A percentile compares a stretch with the other conserved stretches of the same genome.
Evolutionary conservation across 2,329 filamentous ascomycete species (phyloP).

Genomic region (Claviceps purpurea): DNA sequence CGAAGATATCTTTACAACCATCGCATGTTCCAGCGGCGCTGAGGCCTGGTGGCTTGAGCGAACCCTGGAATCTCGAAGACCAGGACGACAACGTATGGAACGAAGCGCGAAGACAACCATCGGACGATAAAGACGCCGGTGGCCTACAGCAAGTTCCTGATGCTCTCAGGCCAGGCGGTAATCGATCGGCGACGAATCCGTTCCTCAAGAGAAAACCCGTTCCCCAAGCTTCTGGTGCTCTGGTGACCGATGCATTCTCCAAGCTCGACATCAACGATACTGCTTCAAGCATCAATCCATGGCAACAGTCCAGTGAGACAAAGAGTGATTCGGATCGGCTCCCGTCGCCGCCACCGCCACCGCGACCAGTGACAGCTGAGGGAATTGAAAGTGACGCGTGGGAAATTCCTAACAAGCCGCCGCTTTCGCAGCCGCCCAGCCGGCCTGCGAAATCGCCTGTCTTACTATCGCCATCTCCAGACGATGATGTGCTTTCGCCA

Average conservation of each 20-base stretch:
- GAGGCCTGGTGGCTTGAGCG: slow-evolving; percentile 17
- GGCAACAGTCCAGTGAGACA: slow-evolving; percentile 17
- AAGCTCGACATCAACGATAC: slow-evolving; percentile 29
- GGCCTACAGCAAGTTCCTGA: slow-evolving; percentile 15
- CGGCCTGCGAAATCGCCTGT: slow-evolving; percentile 17
- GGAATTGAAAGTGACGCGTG: slow-evolving; percentile 18
- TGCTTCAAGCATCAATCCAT: slow-evolving; percentile 23
- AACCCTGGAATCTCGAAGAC: slow-evolving; percentile 9
- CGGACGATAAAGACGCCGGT: not conserved
- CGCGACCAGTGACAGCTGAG: slow-evolving; percentile 9
- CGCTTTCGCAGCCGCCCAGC: slow-evolving; percentile 11
- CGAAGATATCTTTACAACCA: slow-evolving; percentile 5
- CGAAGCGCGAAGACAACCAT: slow-evolving; percentile 12
- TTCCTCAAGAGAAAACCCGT: slow-evolving; percentile 34
- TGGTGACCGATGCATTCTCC: slow-evolving; percentile 24
- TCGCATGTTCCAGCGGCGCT: slow-evolving; percentile 18
- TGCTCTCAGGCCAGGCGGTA: slow-evolving; percentile 19
- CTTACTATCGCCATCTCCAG: slow-evolving; percentile 23
- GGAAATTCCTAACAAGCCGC: slow-evolving; percentile 14
- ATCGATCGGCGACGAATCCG: slow-evolving; percentile 35
- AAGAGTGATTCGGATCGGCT: slow-evolving; percentile 7
- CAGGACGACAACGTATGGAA: slow-evolving; percentile 20
- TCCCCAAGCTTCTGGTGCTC: slow-evolving; percentile 7
- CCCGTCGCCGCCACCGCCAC: slow-evolving; percentile 6
- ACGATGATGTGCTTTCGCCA: slow-evolving; percentile 20